phyloP scores from a whole-genome alignment of 2,329 filamentous ascomycete species.

The Thielaviopsis ethacetica region DNA sequence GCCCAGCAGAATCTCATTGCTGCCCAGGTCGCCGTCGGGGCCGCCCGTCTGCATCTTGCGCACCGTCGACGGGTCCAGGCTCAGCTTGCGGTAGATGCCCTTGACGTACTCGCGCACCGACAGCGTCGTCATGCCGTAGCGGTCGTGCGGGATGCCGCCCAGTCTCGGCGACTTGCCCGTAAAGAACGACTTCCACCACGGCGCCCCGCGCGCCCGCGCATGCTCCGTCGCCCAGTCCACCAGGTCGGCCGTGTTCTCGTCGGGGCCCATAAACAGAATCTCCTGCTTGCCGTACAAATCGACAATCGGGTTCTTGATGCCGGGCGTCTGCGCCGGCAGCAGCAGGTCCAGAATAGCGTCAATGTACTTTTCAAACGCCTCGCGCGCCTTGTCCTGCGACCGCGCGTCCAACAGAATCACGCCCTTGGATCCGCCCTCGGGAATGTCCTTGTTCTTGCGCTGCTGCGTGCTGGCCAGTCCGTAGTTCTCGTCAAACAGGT shows the following conservation, averaged over 20 bases:
- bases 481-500: slow-evolving; percentile 97
- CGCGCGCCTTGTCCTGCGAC: slow-evolving; percentile 80
- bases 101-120: slow-evolving; percentile 92
- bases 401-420: slow-evolving; percentile 87
- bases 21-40: slow-evolving; percentile 89
- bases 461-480: slow-evolving; percentile 96
- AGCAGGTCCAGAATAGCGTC: slow-evolving; percentile 95
- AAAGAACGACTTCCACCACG: slow-evolving; percentile 99
- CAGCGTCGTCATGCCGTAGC: slow-evolving; percentile 93
- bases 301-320: slow-evolving; percentile 97
- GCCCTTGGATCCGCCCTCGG: slow-evolving; percentile 94
- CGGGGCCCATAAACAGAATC: slow-evolving; percentile 95
- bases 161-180: slow-evolving; percentile 94
- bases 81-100: slow-evolving; percentile 91
- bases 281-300: slow-evolving; percentile 90
- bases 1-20: slow-evolving; percentile 90
- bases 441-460: slow-evolving; percentile 99
- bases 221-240: slow-evolving; percentile 99
- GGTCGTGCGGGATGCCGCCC: slow-evolving; percentile 90
- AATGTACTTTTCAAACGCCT: slow-evolving; percentile 98
- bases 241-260: slow-evolving; percentile 95
- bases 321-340: slow-evolving; percentile 73
- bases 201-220: slow-evolving; percentile 68
- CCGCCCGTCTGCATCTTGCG: slow-evolving; percentile 95
- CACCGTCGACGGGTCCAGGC: slow-evolving; percentile 70